These are phyloP conservation scores for Ogataea corticis DNA, from an alignment of 805 yeast genomes.

Conservation along the genomic window DNA sequence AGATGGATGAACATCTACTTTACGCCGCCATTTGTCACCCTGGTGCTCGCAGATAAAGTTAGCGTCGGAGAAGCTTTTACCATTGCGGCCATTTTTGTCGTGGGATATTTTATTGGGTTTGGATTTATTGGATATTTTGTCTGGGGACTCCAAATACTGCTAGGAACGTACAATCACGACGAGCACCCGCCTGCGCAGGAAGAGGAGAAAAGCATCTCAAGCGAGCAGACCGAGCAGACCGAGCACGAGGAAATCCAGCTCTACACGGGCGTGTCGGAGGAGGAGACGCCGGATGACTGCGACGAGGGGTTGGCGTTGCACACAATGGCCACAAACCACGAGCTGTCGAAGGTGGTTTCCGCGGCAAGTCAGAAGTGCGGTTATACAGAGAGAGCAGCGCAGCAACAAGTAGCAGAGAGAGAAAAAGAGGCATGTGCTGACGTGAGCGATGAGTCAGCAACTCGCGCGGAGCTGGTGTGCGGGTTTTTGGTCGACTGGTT, in stretches of 20 bases:
- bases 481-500: conserved; percentile 37
- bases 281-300: background rate
- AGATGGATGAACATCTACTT: conserved; percentile 80
- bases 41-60: conserved; percentile 68
- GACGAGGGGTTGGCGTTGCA: conserved; percentile 34
- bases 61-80: conserved; percentile 67
- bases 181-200: conserved; percentile 16
- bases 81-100: conserved; percentile 69
- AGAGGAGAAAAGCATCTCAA: conserved; percentile 13
- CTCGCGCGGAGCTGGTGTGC: conserved; percentile 1
- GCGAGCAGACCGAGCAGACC: background rate
- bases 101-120: conserved; percentile 60
- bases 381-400: background rate
- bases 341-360: background rate
- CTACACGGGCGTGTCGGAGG: background rate
- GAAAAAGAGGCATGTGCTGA: background rate
- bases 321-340: conserved; percentile 24
- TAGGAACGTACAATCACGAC: conserved; percentile 25
- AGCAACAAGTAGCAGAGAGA: too few species aligned
- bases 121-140: conserved; percentile 51
- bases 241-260: conserved; percentile 1
- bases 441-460: background rate
- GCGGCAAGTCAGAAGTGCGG: background rate
- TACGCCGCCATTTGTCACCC: conserved; percentile 72
- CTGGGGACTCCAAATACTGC: conserved; percentile 40